Evolutionary conservation across 345 rosid species (phyloP), one percentile per base, ranked within the genome.

Genomic region (Cardamine chenopodiifolia): DNA sequence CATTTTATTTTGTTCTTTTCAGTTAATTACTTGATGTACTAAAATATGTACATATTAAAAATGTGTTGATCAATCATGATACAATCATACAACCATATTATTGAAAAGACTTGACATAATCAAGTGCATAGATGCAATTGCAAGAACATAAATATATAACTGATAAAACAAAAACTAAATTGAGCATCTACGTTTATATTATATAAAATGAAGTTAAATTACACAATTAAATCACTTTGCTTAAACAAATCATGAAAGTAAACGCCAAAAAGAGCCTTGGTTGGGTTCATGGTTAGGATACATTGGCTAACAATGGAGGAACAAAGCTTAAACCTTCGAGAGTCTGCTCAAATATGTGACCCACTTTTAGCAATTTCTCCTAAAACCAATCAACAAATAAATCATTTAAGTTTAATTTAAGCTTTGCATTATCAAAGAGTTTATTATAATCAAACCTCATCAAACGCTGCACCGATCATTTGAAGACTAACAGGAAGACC

Each of bases 401-500:
- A 66, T 22, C 44, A 62, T 19, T 35, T 31, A 12, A 66, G 37
- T 4, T 59, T 29, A 34, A 52, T 23, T 22, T 22, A 28, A 47
- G 49, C 52, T 75, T 29, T 13, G 5, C 32, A 20, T 6, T 32
- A 25, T 32, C 17, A 15, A 72, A 17, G 8, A 15, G 37, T 65
- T 71, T 2, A 40, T n/a, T 2, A 39, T 13, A 64, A 28, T n/a
- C 75, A 40, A 57, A 93, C 97, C 97, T 93, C 96, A 73, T 88
- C 90, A 81, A 91, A 91, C 49, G 96, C 91, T 23, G 91, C 82
- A 75, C 98, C 96, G 45, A 93, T 89, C 88, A 93, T 89, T 81
- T 91, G 98, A 83, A 91, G 91, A 78, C 97, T 97, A 77, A 93
- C 90, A 4, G 98, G 98, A 81, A 93, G 88, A 23, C 89, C 86